Evolutionary conservation across 2,329 filamentous ascomycete species (phyloP).

Genomic region (Fusarium sarcochroum): DNA sequence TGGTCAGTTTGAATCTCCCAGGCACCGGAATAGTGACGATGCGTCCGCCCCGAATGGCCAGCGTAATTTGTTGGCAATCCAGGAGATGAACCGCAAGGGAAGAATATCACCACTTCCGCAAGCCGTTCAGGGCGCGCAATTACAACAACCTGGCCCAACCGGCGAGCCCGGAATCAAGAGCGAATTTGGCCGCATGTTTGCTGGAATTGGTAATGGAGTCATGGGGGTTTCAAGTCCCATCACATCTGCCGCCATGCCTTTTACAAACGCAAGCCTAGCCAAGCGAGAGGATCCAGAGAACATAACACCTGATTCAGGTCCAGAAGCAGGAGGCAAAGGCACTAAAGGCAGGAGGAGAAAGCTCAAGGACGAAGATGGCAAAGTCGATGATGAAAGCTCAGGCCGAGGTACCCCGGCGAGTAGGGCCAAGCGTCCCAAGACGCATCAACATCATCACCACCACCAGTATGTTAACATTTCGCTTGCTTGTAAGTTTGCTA

Average conservation of each 20-base stretch:
- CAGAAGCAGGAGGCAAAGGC: constrained; percentile 57
- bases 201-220: constrained; percentile 81
- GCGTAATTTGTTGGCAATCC: constrained; percentile 81
- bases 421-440: constrained; percentile 77
- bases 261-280: constrained; percentile 59
- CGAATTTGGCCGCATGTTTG: constrained; percentile 95
- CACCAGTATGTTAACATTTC: constrained; percentile 68
- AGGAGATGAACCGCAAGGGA: constrained; percentile 85
- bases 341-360: constrained; percentile 75
- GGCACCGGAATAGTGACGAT: constrained; percentile 60
- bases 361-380: constrained; percentile 80
- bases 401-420: constrained; percentile 73
- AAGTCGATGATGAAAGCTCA: constrained; percentile 75
- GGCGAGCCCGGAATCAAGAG: constrained; percentile 93
- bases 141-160: constrained; percentile 81
- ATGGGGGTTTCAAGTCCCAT: constrained; percentile 68
- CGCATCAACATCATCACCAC: constrained; percentile 75
- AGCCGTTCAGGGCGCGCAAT: constrained; percentile 92
- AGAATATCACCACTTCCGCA: constrained; percentile 91
- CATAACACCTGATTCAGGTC: constrained; percentile 60
- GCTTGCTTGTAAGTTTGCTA: constrained; percentile 33
- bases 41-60: constrained; percentile 68
- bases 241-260: constrained; percentile 60
- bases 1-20: constrained; percentile 58
- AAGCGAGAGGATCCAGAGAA: constrained; percentile 68